These are phyloP conservation scores for Petunia secreta DNA, from an alignment of 257 asterid genomes.

Conservation along the genomic window DNA sequence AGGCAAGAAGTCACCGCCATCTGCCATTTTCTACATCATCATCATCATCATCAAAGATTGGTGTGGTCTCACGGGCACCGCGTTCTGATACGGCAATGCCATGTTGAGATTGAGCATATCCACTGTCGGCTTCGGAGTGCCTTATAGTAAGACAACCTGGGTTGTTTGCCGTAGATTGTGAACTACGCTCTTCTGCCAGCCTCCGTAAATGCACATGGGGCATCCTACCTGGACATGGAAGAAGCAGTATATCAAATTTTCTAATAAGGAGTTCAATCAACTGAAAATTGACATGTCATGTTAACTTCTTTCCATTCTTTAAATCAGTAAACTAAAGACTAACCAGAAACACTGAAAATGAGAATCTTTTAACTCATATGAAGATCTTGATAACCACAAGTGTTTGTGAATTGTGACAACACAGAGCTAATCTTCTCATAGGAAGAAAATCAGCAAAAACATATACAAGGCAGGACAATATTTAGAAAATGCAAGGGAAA, in stretches of 20 bases:
- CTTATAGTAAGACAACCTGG: slow-evolving; percentile 42
- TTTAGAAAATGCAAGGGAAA: background rate
- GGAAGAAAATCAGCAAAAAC: background rate
- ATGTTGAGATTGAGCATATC: slow-evolving; percentile 41
- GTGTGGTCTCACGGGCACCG: slow-evolving; percentile 33
- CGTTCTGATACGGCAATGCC: slow-evolving; percentile 29
- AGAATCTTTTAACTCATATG: background rate
- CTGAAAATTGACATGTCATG: background rate
- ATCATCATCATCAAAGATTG: slow-evolving; percentile 41
- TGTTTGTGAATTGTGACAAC: no score
- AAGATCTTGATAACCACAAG: background rate
- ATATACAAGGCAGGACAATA: background rate
- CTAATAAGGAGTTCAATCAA: background rate
- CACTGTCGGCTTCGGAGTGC: slow-evolving; percentile 50
- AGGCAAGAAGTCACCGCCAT: slow-evolving; percentile 40
- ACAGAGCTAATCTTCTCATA: no score
- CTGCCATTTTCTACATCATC: slow-evolving; percentile 45
- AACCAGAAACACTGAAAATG: background rate
- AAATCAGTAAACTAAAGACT: background rate
- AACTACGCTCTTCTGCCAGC: slow-evolving; percentile 66
- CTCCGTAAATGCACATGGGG: slow-evolving; percentile 83
- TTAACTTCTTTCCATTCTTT: background rate
- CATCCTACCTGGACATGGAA: slow-evolving; percentile 78
- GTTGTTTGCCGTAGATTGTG: slow-evolving; percentile 39
- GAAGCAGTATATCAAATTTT: background rate